phyloP scores from a whole-genome alignment of 352 stramenopile species.

The Salisapilia sapeloensis region DNA sequence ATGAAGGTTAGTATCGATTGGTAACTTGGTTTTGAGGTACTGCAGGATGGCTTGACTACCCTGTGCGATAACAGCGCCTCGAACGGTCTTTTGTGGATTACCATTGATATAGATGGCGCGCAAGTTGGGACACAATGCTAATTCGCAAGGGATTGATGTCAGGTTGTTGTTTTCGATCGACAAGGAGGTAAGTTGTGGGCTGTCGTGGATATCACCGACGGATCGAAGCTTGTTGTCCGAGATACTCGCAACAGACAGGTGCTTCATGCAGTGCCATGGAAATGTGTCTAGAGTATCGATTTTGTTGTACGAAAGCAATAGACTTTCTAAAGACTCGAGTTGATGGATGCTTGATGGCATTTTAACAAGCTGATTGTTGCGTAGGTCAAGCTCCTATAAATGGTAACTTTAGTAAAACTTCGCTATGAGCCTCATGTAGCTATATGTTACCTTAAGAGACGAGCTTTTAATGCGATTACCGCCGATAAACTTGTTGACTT shows the following conservation, averaged over 20 bases:
- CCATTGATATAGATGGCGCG: slow-evolving; percentile 68
- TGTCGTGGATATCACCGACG: slow-evolving; percentile 43
- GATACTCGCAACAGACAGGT: slow-evolving; percentile 37
- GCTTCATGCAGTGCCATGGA: slow-evolving; percentile 23
- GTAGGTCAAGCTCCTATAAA: slow-evolving; percentile 50
- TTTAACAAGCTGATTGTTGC: slow-evolving; percentile 33
- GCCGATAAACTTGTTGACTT: slow-evolving; percentile 21
- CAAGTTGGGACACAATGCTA: slow-evolving; percentile 44
- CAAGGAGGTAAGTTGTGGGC: slow-evolving; percentile 36
- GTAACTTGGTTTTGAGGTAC: slow-evolving; percentile 72
- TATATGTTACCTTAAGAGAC: slow-evolving; percentile 12
- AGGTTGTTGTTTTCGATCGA: slow-evolving; percentile 80
- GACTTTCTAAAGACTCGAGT: slow-evolving; percentile 25
- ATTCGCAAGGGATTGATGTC: slow-evolving; percentile 28
- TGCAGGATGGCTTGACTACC: slow-evolving; percentile 49
- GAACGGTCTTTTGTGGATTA: slow-evolving; percentile 71
- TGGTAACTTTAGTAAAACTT: neutral
- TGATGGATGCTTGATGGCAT: slow-evolving; percentile 20
- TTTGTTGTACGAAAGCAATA: slow-evolving; percentile 54
- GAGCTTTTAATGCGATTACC: slow-evolving; percentile 3
- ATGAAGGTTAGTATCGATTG: slow-evolving; percentile 12
- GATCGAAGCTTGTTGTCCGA: slow-evolving; percentile 64
- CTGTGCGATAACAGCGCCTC: slow-evolving; percentile 51
- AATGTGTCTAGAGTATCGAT: slow-evolving; percentile 54
- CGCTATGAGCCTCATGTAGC: too few species aligned